Base-by-base conservation (phyloP, 208 protist genomes). In the Trypanosoma melophagium region DNA sequence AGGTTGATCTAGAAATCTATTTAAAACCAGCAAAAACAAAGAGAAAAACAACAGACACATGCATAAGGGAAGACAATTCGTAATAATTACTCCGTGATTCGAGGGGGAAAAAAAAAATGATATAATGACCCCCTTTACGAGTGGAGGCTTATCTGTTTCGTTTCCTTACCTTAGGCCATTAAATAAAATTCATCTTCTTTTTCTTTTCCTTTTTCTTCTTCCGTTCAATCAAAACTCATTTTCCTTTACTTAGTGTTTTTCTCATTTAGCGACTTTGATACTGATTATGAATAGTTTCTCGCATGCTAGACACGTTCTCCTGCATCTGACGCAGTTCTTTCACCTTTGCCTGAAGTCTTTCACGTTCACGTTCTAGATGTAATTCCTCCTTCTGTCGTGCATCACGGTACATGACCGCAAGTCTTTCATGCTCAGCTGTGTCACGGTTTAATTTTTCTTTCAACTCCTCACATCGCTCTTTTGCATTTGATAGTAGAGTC, bases 401-500 rank as follows among this genome's bases (percentile, higher is more conserved):
- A 2, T 71, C 49, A 40, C 69, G 63, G 42, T 87, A 76, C 56
- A 75, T 70, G 35, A 71, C 54, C 28, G 81, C n/a, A 9, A 85
- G 83, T 16, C 64, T 72, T 70, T 89, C 70, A 28, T 80, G 84
- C 40, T 89, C 82, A 40, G 78, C 69, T 0, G 72, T 67, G 31
- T 92, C 79, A 40, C 81, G 71, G 5, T 66, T 50, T 19, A 74
- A 49, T 35, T 76, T 74, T n/a, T 66, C 44, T 38, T 73, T 71
- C 65, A 81, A 82, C 65, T 80, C 77, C 31, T 81, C 81, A 47
- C 77, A 75, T 64, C 84, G 84, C 44, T 92, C 86, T 73, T 79
- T 85, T 59, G 81, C 79, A 14, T 61, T 66, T 0, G 63, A 58
- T 8, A 89, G 69, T 22, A 76, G n/a, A 51, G 54, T 38, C 56